Conservation (phyloP, 176 grass and related monocot genomes). For the Triticum monococcum region DNA sequence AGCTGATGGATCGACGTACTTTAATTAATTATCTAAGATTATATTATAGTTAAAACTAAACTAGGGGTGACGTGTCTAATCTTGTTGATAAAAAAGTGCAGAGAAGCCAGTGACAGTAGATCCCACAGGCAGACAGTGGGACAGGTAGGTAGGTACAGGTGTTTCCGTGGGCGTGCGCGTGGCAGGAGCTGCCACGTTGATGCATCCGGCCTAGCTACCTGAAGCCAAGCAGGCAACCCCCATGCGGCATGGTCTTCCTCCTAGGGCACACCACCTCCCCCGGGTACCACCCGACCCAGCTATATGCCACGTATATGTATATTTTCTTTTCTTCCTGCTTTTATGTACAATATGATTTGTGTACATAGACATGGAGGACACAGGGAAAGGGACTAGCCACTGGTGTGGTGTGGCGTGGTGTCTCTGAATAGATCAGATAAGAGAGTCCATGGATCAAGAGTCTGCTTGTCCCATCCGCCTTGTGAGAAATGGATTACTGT, state of each 20-base stretch:
- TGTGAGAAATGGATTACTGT: too few species aligned
- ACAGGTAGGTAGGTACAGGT: neutral
- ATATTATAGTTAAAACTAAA: neutral
- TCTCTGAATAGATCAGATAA: too few species aligned
- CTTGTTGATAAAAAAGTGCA: neutral
- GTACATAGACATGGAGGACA: too few species aligned
- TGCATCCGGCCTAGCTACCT: conserved; percentile 5
- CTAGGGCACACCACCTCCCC: neutral
- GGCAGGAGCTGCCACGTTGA: neutral
- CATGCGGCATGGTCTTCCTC: neutral
- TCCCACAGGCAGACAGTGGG: neutral
- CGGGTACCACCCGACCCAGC: neutral
- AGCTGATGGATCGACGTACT: neutral
- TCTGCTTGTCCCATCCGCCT: too few species aligned
- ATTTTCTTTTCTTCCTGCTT: too few species aligned
- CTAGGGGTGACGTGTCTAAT: conserved; percentile 11
- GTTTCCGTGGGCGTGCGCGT: neutral
- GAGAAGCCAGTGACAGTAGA: conserved; percentile 14
- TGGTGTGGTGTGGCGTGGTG: too few species aligned
- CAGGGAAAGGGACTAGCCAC: too few species aligned
- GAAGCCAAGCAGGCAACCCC: conserved; percentile 9
- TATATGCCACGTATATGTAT: too few species aligned
- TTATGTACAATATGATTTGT: too few species aligned
- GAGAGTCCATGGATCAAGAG: too few species aligned
- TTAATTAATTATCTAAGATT: neutral